A percentile compares a stretch with the other conserved stretches of the same genome.
Conservation (phyloP, 495 filamentous ascomycete species). For the Elasticomyces elasticus region DNA sequence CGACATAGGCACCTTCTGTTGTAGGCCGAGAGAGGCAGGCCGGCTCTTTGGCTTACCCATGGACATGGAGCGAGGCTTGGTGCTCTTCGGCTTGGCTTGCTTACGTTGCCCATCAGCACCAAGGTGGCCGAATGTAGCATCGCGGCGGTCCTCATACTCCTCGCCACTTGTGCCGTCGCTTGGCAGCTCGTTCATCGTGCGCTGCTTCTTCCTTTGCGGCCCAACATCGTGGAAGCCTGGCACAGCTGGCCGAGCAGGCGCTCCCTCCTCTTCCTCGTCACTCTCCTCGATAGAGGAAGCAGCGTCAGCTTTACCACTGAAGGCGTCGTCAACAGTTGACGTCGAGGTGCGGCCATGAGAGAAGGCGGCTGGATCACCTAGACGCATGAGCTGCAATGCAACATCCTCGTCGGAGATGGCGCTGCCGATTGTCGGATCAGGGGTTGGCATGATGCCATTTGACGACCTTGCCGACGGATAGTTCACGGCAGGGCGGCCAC, state of each 20-base stretch:
- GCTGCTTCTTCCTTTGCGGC: constrained; percentile 28
- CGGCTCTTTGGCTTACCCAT: constrained; percentile 27
- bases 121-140: constrained; percentile 44
- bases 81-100: constrained; percentile 15
- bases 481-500: constrained; percentile 46
- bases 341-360: constrained; percentile 83
- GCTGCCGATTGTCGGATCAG: constrained; percentile 79
- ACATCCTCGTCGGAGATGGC: constrained; percentile 97
- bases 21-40: neutral
- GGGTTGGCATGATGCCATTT: constrained; percentile 68
- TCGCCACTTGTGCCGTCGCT: constrained; percentile 66
- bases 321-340: constrained; percentile 86
- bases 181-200: constrained; percentile 53
- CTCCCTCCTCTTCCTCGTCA: constrained; percentile 55
- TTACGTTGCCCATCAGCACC: constrained; percentile 35
- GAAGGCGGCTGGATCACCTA: constrained; percentile 84
- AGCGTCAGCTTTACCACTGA: constrained; percentile 76
- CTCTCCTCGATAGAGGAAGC: constrained; percentile 78
- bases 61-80: constrained; percentile 27
- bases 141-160: constrained; percentile 51
- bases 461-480: constrained; percentile 37
- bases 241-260: constrained; percentile 20
- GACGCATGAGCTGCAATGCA: constrained; percentile 86
- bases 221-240: constrained; percentile 12
- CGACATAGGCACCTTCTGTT: constrained; percentile 50